phyloP scores from a whole-genome alignment of 129 eudicot species.

The Artemisia argyi region DNA sequence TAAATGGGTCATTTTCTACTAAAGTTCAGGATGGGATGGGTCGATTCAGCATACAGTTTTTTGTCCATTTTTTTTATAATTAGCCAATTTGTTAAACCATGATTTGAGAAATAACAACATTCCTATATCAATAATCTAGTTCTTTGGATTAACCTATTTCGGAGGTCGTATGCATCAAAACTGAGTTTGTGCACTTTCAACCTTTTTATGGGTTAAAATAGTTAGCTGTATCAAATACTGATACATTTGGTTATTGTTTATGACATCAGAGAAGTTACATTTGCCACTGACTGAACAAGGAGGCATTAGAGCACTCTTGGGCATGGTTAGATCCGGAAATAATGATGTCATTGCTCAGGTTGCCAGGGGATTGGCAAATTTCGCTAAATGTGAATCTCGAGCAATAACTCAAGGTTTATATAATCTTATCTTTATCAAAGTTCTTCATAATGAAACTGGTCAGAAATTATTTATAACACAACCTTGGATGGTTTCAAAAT shows the following conservation, averaged over 20 bases:
- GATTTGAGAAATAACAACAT: too few relatives aligned
- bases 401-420: slow-evolving; percentile 78
- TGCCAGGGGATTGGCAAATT: slow-evolving; percentile 92
- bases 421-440: neutral
- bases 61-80: neutral
- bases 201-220: too few relatives aligned
- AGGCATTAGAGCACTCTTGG: slow-evolving; percentile 79
- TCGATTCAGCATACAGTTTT: neutral
- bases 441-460: neutral
- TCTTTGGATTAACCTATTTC: too few relatives aligned
- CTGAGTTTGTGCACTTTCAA: too few relatives aligned
- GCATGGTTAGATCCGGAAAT: slow-evolving; percentile 73
- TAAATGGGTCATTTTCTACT: neutral
- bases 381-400: slow-evolving; percentile 92
- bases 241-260: slow-evolving; percentile 16
- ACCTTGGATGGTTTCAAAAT: slow-evolving; percentile 20
- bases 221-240: slow-evolving; percentile 5
- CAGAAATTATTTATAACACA: neutral
- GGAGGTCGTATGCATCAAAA: too few relatives aligned
- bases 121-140: too few relatives aligned
- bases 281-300: slow-evolving; percentile 68
- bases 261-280: slow-evolving; percentile 69
- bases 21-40: neutral
- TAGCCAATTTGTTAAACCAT: too few relatives aligned
- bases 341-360: slow-evolving; percentile 84